phyloP scores from a whole-genome alignment of 148 eudicot genomes.

The Amaranthus hypochondriacus region DNA sequence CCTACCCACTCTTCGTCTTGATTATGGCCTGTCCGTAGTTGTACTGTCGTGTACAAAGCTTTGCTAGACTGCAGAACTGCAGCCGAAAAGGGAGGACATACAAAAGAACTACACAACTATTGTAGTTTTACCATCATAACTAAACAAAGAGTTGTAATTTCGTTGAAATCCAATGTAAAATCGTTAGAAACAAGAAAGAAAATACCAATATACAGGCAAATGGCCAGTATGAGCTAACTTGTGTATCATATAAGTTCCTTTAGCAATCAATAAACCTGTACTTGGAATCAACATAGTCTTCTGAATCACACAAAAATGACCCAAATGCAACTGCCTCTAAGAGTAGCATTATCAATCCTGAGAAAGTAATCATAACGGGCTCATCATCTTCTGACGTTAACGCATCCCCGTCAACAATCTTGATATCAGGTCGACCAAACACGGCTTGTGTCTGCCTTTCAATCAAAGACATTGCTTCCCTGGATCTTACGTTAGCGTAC shows the following conservation, averaged over 20 bases:
- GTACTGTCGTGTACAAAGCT: too few relatives aligned
- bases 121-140: too few relatives aligned
- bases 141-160: not conserved
- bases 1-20: too few relatives aligned
- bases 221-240: not conserved
- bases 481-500: conserved; percentile 85
- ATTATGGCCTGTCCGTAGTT: too few relatives aligned
- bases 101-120: too few relatives aligned
- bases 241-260: conserved; percentile 11
- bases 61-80: too few relatives aligned
- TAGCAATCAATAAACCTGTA: conserved; percentile 57
- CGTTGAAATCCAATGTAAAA: not conserved
- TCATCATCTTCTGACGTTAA: conserved; percentile 62
- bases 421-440: conserved; percentile 90
- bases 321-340: conserved; percentile 94
- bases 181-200: not conserved
- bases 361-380: conserved; percentile 39
- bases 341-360: conserved; percentile 74
- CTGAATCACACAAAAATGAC: conserved; percentile 91
- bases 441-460: conserved; percentile 94
- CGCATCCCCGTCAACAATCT: conserved; percentile 50
- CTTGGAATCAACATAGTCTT: conserved; percentile 74
- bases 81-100: too few relatives aligned
- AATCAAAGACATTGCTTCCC: conserved; percentile 76
- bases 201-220: not conserved